phyloP scores from a whole-genome alignment of 306 rosid genomes.

The Lupinus albus region DNA sequence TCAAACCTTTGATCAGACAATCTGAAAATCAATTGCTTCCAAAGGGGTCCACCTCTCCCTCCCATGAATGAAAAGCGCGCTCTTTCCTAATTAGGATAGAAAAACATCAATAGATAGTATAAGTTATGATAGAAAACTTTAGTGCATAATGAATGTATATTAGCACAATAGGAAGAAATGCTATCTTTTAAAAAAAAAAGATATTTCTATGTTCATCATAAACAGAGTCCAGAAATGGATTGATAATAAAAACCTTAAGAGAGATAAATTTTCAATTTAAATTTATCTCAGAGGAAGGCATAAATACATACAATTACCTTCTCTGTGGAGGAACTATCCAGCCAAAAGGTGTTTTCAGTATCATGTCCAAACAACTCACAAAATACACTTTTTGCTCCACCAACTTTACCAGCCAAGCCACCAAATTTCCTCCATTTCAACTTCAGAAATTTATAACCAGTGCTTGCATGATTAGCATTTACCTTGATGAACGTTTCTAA shows the following conservation, averaged over 20 bases:
- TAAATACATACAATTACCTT: slow-evolving; percentile 57
- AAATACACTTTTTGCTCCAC: slow-evolving; percentile 82
- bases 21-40: slow-evolving; percentile 85
- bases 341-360: slow-evolving; percentile 91
- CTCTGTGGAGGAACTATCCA: slow-evolving; percentile 95
- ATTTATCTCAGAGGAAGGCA: slow-evolving; percentile 28
- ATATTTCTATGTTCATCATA: slow-evolving; percentile 3
- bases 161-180: slow-evolving; percentile 23
- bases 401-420: slow-evolving; percentile 74
- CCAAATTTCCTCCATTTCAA: slow-evolving; percentile 82
- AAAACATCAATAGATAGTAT: slow-evolving; percentile 1
- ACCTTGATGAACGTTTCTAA: slow-evolving; percentile 43
- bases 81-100: slow-evolving; percentile 60
- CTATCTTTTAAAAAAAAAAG: background rate
- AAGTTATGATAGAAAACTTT: background rate
- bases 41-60: slow-evolving; percentile 86
- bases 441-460: slow-evolving; percentile 60
- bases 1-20: slow-evolving; percentile 78
- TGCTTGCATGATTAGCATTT: slow-evolving; percentile 55
- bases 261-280: background rate
- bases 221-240: slow-evolving; percentile 11
- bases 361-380: slow-evolving; percentile 73
- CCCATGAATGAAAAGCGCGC: slow-evolving; percentile 99
- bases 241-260: background rate
- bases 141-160: slow-evolving; percentile 5